These are phyloP conservation scores for Euphorbia tirucalli DNA, from an alignment of 345 rosid species.

Conservation along the genomic window DNA sequence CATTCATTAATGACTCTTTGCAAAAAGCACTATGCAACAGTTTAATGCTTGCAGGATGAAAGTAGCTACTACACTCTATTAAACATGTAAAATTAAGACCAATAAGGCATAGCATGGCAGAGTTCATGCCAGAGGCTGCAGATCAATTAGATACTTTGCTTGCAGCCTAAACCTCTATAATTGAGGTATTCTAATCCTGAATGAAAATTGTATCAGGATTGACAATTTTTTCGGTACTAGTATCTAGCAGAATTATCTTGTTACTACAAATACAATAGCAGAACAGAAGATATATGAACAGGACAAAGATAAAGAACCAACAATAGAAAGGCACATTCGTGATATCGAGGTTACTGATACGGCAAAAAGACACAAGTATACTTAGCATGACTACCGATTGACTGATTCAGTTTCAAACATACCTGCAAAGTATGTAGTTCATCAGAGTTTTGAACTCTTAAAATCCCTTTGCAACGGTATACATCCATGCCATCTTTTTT, in stretches of 20 bases:
- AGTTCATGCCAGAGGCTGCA: neutral
- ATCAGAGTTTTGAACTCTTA: constrained; percentile 60
- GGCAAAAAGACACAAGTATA: constrained; percentile 4
- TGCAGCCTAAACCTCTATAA: neutral
- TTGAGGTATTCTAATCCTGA: too few species aligned
- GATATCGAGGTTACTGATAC: neutral
- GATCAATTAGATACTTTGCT: neutral
- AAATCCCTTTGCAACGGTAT: constrained; percentile 90
- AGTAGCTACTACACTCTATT: neutral
- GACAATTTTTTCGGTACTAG: neutral
- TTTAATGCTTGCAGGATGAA: neutral
- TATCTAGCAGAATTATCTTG: neutral
- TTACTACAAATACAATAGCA: neutral
- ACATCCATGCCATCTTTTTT: constrained; percentile 74
- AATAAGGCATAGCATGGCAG: neutral
- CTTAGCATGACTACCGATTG: neutral
- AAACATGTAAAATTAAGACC: neutral
- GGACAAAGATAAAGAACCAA: neutral
- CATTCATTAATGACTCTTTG: constrained; percentile 15
- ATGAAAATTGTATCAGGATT: neutral
- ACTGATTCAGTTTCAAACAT: constrained; percentile 14
- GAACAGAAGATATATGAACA: neutral
- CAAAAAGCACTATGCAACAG: neutral
- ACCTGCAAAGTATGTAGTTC: constrained; percentile 92
- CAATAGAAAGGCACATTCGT: neutral